phyloP scores from a whole-genome alignment of 163 green algal species.

The Chlorella variabilis region DNA sequence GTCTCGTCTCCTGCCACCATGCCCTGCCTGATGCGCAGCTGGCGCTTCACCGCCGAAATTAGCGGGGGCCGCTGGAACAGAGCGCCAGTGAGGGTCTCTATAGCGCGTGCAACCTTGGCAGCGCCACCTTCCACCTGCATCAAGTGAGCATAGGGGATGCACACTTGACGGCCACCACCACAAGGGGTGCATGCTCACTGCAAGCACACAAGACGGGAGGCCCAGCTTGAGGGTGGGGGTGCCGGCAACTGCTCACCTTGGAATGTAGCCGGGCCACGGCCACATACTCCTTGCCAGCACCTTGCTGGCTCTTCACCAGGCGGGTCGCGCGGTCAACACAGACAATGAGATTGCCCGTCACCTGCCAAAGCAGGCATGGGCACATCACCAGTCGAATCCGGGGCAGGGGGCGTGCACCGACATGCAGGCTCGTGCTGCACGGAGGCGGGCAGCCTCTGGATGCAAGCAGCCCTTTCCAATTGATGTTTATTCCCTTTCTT shows the following conservation, averaged over 20 bases:
- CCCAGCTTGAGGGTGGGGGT: too few relatives aligned
- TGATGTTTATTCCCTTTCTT: too few relatives aligned
- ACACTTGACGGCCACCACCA: too few relatives aligned
- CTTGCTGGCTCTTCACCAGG: conserved; percentile 99
- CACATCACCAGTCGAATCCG: too few relatives aligned
- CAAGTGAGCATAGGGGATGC: not conserved
- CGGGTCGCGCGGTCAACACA: conserved; percentile 97
- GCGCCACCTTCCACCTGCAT: conserved; percentile 78
- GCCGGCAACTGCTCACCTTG: conserved; percentile 38
- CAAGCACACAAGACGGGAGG: too few relatives aligned
- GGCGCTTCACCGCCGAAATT: conserved; percentile 98
- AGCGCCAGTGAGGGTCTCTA: conserved; percentile 93
- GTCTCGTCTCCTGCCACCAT: too few relatives aligned
- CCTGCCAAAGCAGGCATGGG: conserved; percentile 21
- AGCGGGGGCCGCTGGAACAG: conserved; percentile 95
- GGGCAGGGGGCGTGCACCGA: too few relatives aligned
- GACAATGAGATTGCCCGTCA: conserved; percentile 98
- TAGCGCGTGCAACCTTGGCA: conserved; percentile 76
- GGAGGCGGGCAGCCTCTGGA: too few relatives aligned
- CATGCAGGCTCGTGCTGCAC: too few relatives aligned
- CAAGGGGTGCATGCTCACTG: too few relatives aligned
- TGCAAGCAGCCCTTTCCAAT: too few relatives aligned
- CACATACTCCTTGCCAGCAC: conserved; percentile 99
- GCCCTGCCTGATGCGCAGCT: conserved; percentile 86
- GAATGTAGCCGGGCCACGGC: conserved; percentile 83